Percentiles rank a stretch among this genome's conserved stretches.
These are phyloP conservation scores for Boletus tomentosulus DNA, from an alignment of 768 basidiomycete genomes.

Conservation along the genomic window DNA sequence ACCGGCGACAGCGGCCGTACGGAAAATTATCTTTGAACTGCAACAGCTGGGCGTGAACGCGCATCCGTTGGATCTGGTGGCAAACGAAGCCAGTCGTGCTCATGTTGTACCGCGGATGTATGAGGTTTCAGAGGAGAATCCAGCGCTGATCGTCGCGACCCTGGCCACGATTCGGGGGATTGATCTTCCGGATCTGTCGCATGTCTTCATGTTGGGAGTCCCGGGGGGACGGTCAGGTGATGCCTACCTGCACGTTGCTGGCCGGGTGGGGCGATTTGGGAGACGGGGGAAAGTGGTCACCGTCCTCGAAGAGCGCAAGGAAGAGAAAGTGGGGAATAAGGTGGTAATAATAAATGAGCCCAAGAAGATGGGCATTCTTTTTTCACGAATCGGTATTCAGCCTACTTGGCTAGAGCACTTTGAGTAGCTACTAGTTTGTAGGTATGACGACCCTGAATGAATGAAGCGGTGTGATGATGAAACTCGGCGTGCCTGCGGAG, in stretches of 20 bases:
- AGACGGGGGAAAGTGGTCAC: slow-evolving; percentile 62
- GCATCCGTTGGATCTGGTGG: slow-evolving; percentile 51
- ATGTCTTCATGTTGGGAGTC: slow-evolving; percentile 71
- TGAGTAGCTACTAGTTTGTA: slow-evolving; percentile 29
- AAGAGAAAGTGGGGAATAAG: slow-evolving; percentile 27
- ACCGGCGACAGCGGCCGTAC: slow-evolving; percentile 56
- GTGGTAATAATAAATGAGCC: slow-evolving; percentile 31
- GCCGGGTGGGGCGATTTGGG: slow-evolving; percentile 74
- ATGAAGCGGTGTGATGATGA: slow-evolving; percentile 1
- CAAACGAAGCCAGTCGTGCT: slow-evolving; percentile 38
- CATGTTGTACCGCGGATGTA: slow-evolving; percentile 38
- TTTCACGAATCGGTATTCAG: slow-evolving; percentile 41
- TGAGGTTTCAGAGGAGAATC: slow-evolving; percentile 41
- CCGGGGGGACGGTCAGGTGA: slow-evolving; percentile 51
- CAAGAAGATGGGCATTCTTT: slow-evolving; percentile 40
- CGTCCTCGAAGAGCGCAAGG: slow-evolving; percentile 43
- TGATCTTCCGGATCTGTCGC: slow-evolving; percentile 65
- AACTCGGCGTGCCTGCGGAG: slow-evolving; percentile 18
- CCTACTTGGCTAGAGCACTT: slow-evolving; percentile 52
- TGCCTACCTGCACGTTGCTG: slow-evolving; percentile 65
- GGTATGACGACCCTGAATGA: slow-evolving; percentile 9
- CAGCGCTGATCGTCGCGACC: slow-evolving; percentile 64
- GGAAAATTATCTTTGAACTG: slow-evolving; percentile 61
- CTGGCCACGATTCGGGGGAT: slow-evolving; percentile 68
- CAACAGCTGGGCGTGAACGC: slow-evolving; percentile 65